These are phyloP conservation scores for Bocquillonia castaneifolia DNA, from an alignment of 441 rosid genomes.

Conservation along the genomic window DNA sequence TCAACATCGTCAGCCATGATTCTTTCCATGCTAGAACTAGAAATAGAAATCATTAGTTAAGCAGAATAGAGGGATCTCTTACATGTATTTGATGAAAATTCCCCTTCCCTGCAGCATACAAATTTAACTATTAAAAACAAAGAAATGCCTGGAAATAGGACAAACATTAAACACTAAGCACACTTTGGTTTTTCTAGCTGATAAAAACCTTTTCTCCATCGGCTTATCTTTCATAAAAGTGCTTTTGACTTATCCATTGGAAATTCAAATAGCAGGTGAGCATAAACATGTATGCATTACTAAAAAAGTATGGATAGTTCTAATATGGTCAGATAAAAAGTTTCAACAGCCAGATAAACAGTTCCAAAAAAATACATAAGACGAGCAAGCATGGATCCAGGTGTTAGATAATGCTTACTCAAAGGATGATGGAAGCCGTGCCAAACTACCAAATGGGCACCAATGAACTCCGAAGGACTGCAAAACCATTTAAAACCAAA, in stretches of 20 bases:
- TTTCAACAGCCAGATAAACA: conserved; percentile 3
- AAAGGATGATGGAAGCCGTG: conserved; percentile 65
- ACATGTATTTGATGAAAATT: conserved; percentile 75
- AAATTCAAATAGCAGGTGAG: neutral
- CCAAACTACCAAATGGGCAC: conserved; percentile 82
- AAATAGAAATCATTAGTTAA: conserved; percentile 16
- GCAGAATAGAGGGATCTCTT: conserved; percentile 34
- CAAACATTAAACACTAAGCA: conserved; percentile 5
- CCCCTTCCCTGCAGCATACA: conserved; percentile 66
- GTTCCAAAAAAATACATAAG: conserved; percentile 12
- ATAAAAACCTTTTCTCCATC: neutral
- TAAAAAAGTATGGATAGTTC: conserved; percentile 4
- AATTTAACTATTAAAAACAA: conserved; percentile 1
- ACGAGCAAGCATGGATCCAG: conserved; percentile 10
- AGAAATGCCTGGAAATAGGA: conserved; percentile 3
- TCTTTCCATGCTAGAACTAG: conserved; percentile 6
- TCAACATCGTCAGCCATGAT: conserved; percentile 12
- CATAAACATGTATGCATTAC: neutral
- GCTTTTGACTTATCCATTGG: neutral
- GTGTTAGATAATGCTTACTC: conserved; percentile 54
- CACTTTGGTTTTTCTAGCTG: neutral
- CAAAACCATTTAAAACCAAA: conserved; percentile 28
- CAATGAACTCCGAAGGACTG: conserved; percentile 94
- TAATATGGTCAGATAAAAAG: too few species aligned
- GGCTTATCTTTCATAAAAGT: neutral